Base-by-base conservation (phyloP, 495 filamentous ascomycete species). In the Immersiella caudata region DNA sequence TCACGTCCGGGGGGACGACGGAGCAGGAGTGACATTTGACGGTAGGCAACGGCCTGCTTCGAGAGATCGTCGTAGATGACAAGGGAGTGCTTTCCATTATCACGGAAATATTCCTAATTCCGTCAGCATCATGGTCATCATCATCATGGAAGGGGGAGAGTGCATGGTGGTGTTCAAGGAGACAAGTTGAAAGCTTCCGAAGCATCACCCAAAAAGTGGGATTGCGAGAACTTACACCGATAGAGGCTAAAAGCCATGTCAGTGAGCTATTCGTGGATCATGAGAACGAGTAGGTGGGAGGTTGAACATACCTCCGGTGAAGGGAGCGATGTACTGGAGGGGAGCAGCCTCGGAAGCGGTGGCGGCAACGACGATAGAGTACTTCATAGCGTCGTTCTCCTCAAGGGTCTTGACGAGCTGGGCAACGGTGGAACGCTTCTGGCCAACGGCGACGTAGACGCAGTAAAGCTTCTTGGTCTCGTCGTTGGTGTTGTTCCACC, bases 301-400 rank as follows among this genome's bases (percentile, higher is more conserved):
- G 29, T 26, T 59, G 6, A 63, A 46, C 40, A 46, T 46, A 46
- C 40, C 51, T 69, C 80, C 80, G 67, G 94, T 95, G 87, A 97
- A 98, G 72, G 95, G 95, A 76, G 94, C 93, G 71, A 98, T 87
- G 81, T 97, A 98, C 84, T 97, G 93, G 64, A 97, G 85, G 68
- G 93, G 92, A 67, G 93, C 74, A 93, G 95, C 95, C 86, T 99
- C 95, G 56, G 95, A 99, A 75, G 95, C 95, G 71, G 96, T 99
- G 74, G 95, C 95, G 76, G 95, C 95, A 72, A 98, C 92, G 72
- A 99, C 80, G 70, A 97, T 88, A 70, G 87, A 90, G 90, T 99
- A 99, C 86, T 98, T 97, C 94, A 99, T 96, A 78, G 96, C 91
- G 72, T 98, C 93, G 81, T 99, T 97, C 90, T 99, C 94, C 87